Percentiles rank a stretch among this genome's conserved stretches.
These are phyloP conservation scores for Podosphaera fusca DNA, from an alignment of 2,329 filamentous ascomycete genomes.

Conservation along the genomic window DNA sequence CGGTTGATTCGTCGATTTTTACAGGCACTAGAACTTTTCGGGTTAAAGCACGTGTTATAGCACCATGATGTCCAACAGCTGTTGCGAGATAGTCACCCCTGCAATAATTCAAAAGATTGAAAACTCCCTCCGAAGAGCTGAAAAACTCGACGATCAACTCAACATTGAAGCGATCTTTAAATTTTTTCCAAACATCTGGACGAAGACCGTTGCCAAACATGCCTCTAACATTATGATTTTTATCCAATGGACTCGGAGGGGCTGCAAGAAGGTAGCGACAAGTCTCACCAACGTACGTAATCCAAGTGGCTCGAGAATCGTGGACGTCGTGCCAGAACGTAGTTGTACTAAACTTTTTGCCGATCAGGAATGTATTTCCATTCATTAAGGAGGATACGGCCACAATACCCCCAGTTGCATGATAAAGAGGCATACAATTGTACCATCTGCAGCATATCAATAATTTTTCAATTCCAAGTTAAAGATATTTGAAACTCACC, in stretches of 20 bases:
- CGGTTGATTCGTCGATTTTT: constrained; percentile 42
- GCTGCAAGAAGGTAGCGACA: constrained; percentile 49
- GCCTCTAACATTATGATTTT: constrained; percentile 29
- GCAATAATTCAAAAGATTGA: constrained; percentile 35
- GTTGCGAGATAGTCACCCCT: constrained; percentile 37
- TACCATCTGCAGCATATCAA: constrained; percentile 29
- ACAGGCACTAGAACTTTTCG: constrained; percentile 39
- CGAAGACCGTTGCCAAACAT: constrained; percentile 46
- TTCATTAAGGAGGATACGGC: constrained; percentile 13
- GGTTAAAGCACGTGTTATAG: constrained; percentile 28
- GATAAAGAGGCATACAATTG: constrained; percentile 55
- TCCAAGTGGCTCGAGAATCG: constrained; percentile 42
- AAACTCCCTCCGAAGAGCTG: constrained; percentile 51
- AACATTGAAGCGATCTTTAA: constrained; percentile 39
- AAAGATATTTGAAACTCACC: constrained; percentile 3
- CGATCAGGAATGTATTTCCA: constrained; percentile 34
- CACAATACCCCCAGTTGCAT: constrained; percentile 37
- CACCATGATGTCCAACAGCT: constrained; percentile 48
- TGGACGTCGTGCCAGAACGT: constrained; percentile 52
- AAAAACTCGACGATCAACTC: constrained; percentile 49
- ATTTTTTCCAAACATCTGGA: constrained; percentile 43
- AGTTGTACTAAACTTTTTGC: constrained; percentile 42
- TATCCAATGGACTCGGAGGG: constrained; percentile 37
- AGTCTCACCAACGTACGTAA: constrained; percentile 60
- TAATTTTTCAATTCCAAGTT: not conserved